Percentiles rank a stretch among this genome's conserved stretches.
Conservation (phyloP, 2,329 filamentous ascomycete genomes). For the Aureobasidium sp. region DNA sequence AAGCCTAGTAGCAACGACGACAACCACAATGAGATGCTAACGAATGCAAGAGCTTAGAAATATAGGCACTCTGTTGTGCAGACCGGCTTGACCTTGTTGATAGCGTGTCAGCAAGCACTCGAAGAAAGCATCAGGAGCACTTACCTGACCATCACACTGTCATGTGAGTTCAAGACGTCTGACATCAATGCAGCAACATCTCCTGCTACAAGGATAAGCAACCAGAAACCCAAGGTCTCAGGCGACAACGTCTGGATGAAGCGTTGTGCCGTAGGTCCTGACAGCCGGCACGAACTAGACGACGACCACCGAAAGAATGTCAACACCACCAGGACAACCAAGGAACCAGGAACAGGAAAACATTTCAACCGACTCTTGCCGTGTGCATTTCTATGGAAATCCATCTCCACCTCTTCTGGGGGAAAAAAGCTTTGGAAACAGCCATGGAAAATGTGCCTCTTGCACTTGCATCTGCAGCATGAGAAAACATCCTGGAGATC, state of each 20-base stretch:
- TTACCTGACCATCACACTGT: not conserved
- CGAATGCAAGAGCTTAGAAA: not conserved
- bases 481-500: not conserved
- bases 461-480: not conserved
- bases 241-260: not conserved
- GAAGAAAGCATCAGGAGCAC: not conserved
- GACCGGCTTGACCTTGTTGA: not conserved
- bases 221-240: not conserved
- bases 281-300: not conserved
- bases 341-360: conserved; percentile 1
- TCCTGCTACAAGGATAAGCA: not conserved
- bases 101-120: not conserved
- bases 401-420: not conserved
- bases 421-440: not conserved
- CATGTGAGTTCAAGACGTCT: not conserved
- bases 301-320: not conserved
- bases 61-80: not conserved
- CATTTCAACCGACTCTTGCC: conserved; percentile 8
- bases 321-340: not conserved
- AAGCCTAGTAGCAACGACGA: not conserved
- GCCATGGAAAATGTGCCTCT: not conserved
- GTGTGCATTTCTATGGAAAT: conserved; percentile 6
- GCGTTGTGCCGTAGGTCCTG: not conserved
- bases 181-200: not conserved
- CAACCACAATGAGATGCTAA: not conserved